These are phyloP conservation scores for Kwoniella pini DNA, from an alignment of 768 basidiomycete species.

Conservation along the genomic window DNA sequence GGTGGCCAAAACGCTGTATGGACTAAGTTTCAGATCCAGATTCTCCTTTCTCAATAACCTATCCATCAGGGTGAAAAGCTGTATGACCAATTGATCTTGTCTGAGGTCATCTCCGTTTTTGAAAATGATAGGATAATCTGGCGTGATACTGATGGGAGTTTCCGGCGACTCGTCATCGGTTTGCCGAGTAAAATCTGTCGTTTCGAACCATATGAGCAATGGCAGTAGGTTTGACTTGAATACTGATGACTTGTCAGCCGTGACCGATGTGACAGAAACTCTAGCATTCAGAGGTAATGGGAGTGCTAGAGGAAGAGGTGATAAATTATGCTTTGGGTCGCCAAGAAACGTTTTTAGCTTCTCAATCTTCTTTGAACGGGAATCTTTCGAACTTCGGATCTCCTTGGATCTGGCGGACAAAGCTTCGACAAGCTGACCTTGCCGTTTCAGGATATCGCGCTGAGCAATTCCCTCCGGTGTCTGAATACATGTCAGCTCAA, in stretches of 20 bases:
- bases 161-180: conserved; percentile 55
- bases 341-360: conserved; percentile 80
- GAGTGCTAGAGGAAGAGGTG: conserved; percentile 68
- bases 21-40: conserved; percentile 75
- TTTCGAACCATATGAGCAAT: conserved; percentile 84
- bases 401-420: conserved; percentile 84
- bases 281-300: conserved; percentile 90
- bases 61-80: conserved; percentile 99
- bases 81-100: conserved; percentile 96
- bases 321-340: conserved; percentile 82
- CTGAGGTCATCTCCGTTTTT: conserved; percentile 99
- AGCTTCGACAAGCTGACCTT: conserved; percentile 83
- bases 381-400: conserved; percentile 83
- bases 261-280: conserved; percentile 79
- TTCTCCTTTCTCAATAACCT: conserved; percentile 89
- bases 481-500: conserved; percentile 44
- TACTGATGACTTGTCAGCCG: conserved; percentile 86
- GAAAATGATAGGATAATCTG: conserved; percentile 91
- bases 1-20: conserved; percentile 90
- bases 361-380: conserved; percentile 95
- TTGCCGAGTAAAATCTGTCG: conserved; percentile 60
- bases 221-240: conserved; percentile 98
- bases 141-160: conserved; percentile 31
- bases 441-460: conserved; percentile 83
- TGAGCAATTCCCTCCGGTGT: conserved; percentile 69